These are phyloP conservation scores for Saccharomyces hybrid DNA, from an alignment of 1,139 yeast genomes.

Conservation along the genomic window DNA sequence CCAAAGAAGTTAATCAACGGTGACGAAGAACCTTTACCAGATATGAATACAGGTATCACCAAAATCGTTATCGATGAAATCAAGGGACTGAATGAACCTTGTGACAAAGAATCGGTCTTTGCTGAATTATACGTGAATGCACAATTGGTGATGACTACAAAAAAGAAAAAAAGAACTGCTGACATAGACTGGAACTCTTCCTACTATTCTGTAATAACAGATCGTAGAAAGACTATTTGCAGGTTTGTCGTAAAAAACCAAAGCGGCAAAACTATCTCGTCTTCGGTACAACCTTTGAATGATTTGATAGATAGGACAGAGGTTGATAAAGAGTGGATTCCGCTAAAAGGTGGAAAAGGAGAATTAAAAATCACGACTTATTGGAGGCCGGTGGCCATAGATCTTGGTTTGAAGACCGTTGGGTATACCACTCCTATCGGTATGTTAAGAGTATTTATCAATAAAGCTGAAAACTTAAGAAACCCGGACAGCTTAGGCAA, in stretches of 20 bases:
- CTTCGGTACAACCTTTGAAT: conserved; percentile 53
- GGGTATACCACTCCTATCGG: conserved; percentile 90
- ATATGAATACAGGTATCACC: conserved; percentile 85
- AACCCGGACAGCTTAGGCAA: conserved; percentile 81
- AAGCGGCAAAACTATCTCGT: conserved; percentile 52
- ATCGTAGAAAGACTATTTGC: conserved; percentile 59
- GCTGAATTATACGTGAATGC: conserved; percentile 65
- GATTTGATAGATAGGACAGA: conserved; percentile 68
- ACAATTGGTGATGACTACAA: conserved; percentile 50
- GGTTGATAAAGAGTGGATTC: conserved; percentile 71
- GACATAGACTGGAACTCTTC: neutral
- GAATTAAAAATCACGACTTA: conserved; percentile 57
- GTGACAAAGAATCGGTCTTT: conserved; percentile 50
- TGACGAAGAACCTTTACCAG: conserved; percentile 79
- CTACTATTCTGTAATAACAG: conserved; percentile 57
- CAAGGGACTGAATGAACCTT: conserved; percentile 23
- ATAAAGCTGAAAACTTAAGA: conserved; percentile 61
- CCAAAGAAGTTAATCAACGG: conserved; percentile 77
- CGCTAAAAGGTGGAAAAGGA: conserved; percentile 55
- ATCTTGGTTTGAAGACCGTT: conserved; percentile 53
- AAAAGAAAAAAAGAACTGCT: conserved; percentile 27
- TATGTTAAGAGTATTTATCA: conserved; percentile 65
- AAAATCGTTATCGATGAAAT: conserved; percentile 37
- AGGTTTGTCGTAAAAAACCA: conserved; percentile 58
- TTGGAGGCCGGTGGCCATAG: conserved; percentile 81